These are phyloP conservation scores for Chlorociboria aeruginascens DNA, from an alignment of 495 filamentous ascomycete species.

Conservation along the genomic window DNA sequence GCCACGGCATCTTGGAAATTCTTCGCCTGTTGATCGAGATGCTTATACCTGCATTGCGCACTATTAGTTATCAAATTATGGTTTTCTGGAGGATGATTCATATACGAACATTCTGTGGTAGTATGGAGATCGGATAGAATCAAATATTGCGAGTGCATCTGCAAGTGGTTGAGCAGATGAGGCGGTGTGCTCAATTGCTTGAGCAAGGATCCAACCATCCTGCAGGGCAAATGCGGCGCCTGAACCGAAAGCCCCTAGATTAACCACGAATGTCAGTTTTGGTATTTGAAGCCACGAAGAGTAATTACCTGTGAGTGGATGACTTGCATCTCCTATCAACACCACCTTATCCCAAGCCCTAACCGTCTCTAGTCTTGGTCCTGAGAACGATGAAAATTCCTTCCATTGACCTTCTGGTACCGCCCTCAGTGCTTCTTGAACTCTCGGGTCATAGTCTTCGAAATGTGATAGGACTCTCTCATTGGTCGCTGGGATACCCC, in stretches of 20 bases:
- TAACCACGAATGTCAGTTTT: not conserved
- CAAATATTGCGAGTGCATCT: slow-evolving; percentile 30
- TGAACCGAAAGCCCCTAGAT: slow-evolving; percentile 23
- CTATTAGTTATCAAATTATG: not conserved
- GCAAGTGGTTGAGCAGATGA: slow-evolving; percentile 10
- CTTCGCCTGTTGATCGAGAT: slow-evolving; percentile 21
- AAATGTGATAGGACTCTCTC: slow-evolving; percentile 29
- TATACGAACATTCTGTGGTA: slow-evolving; percentile 20
- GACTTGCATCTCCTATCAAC: slow-evolving; percentile 36
- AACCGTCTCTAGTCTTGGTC: slow-evolving; percentile 26
- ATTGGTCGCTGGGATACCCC: slow-evolving; percentile 35
- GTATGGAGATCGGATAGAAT: slow-evolving; percentile 32
- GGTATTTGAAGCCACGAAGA: not conserved
- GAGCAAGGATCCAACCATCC: slow-evolving; percentile 36
- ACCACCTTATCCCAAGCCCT: slow-evolving; percentile 33
- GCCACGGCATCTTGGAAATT: slow-evolving; percentile 16
- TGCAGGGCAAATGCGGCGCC: slow-evolving; percentile 40
- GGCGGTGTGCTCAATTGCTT: slow-evolving; percentile 23
- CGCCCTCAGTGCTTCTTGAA: slow-evolving; percentile 23
- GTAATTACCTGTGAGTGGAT: slow-evolving; percentile 31
- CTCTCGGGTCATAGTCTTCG: slow-evolving; percentile 23
- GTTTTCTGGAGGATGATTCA: not conserved
- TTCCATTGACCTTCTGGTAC: slow-evolving; percentile 29
- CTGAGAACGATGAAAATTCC: slow-evolving; percentile 33
- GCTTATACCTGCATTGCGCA: slow-evolving; percentile 22